Base-by-base conservation (phyloP, 495 filamentous ascomycete genomes). In the Cryomyces minteri region DNA sequence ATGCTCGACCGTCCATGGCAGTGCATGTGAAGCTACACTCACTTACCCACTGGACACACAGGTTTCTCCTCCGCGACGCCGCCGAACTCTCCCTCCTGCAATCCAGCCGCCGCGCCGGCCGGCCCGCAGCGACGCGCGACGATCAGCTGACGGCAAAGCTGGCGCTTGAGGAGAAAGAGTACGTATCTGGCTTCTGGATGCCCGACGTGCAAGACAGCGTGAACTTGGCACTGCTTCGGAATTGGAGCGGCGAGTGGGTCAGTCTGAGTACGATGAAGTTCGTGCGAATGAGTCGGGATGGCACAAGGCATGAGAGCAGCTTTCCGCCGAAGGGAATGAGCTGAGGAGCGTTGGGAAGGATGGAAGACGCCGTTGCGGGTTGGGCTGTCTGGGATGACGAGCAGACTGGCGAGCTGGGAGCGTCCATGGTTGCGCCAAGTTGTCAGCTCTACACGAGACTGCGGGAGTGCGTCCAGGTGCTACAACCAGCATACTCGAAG, bases 121-220 rank as follows among this genome's bases (percentile, higher is more conserved):
- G 90, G 31, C 85, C 92, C 25, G 66, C 87, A 4, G 82, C 73
- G 53, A 72, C 76, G 31, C 73, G 74, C 44, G 85, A 94, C 55
- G 83, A 87, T 58, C 62, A 81, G 4, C 63, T 96, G 28, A 74
- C 70, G 50, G 76, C 87, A 54, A 74, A 76, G 40, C 76, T 81
- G 40, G 67, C 69, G 14, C 63, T 63, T 14, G 84, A 95, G 51
- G 65, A 80, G 52, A 80, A 80, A 55, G 90, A 98, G 64, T 81
- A 84, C 51, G 69, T 75, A 40, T 81, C 78, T 30, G 90, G 90
- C 0, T 93, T 92, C 54, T 84, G 78, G 71, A 58, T 80, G 51
- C 80, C 80, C 0, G 74, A 85, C 48, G 46, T 84, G 32, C 57
- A 64, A 41, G 63, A 79, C 39, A 51, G 54, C 41, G 63, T 69